These are phyloP conservation scores for Diaporthe longicolla DNA, from an alignment of 2,329 filamentous ascomycete genomes.

Conservation along the genomic window DNA sequence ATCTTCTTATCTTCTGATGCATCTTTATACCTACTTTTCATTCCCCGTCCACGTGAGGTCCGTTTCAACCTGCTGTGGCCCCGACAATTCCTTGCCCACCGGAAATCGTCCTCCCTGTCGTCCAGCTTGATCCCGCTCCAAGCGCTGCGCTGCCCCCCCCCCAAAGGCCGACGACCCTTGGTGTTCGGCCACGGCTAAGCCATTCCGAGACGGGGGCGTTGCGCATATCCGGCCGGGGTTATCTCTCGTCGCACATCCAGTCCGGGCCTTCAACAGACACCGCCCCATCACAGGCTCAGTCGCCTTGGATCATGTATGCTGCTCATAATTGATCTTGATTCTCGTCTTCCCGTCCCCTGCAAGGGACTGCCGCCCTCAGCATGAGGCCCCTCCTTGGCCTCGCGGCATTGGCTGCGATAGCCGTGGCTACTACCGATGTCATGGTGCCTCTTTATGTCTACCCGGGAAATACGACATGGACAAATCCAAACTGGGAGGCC, in stretches of 20 bases:
- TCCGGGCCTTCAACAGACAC: not conserved
- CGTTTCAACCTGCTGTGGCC: not conserved
- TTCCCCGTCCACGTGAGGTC: not conserved
- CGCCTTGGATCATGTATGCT: constrained; percentile 8
- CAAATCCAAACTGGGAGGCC: constrained; percentile 42
- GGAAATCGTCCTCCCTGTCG: not conserved
- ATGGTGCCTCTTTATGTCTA: constrained; percentile 43
- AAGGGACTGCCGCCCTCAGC: not conserved
- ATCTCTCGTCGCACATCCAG: not conserved
- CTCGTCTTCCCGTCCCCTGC: not conserved
- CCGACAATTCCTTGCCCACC: not conserved
- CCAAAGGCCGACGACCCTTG: not conserved
- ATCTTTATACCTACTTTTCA: not conserved
- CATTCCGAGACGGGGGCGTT: constrained; percentile 9
- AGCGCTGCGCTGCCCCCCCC: not conserved
- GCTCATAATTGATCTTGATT: not conserved
- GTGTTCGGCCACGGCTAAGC: constrained; percentile 7
- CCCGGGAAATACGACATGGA: constrained; percentile 39
- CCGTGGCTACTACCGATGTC: constrained; percentile 35
- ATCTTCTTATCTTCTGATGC: not conserved
- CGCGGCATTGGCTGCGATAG: constrained; percentile 36
- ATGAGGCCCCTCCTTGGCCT: constrained; percentile 35
- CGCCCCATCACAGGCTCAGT: not conserved
- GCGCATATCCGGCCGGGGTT: not conserved
- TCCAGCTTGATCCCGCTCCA: not conserved